phyloP scores from a whole-genome alignment of 75 land plant genomes.

The Sequoia sempervirens region DNA sequence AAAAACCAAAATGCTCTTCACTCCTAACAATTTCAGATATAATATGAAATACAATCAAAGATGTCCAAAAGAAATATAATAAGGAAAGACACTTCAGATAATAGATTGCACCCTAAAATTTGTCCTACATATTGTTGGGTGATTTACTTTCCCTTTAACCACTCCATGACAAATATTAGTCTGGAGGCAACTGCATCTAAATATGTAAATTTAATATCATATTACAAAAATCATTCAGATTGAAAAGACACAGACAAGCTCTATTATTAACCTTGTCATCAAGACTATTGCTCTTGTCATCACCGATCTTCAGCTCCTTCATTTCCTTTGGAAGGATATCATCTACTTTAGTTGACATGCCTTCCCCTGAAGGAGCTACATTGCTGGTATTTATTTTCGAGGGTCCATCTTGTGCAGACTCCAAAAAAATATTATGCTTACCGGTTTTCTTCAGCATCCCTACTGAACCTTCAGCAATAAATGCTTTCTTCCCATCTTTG shows the following conservation, averaged over 20 bases:
- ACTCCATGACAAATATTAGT: neutral
- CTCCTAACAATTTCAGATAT: neutral
- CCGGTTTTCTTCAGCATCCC: neutral
- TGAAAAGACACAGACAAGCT: neutral
- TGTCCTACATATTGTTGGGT: neutral
- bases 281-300: neutral
- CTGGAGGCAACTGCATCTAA: neutral
- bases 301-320: constrained; percentile 10
- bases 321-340: constrained; percentile 8
- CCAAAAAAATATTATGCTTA: neutral
- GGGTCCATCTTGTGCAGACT: neutral
- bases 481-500: constrained; percentile 1
- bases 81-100: neutral
- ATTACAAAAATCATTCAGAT: neutral
- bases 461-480: neutral
- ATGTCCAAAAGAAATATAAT: neutral
- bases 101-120: neutral
- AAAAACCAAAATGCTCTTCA: neutral
- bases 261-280: neutral
- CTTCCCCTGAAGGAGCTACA: neutral
- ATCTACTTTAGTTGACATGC: neutral
- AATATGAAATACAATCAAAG: neutral
- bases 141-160: neutral
- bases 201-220: neutral
- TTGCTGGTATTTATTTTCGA: neutral